Evolutionary conservation across 2,329 filamentous ascomycete species (phyloP), one percentile per base, ranked within the genome.

Genomic region (Polytolypa hystricis): DNA sequence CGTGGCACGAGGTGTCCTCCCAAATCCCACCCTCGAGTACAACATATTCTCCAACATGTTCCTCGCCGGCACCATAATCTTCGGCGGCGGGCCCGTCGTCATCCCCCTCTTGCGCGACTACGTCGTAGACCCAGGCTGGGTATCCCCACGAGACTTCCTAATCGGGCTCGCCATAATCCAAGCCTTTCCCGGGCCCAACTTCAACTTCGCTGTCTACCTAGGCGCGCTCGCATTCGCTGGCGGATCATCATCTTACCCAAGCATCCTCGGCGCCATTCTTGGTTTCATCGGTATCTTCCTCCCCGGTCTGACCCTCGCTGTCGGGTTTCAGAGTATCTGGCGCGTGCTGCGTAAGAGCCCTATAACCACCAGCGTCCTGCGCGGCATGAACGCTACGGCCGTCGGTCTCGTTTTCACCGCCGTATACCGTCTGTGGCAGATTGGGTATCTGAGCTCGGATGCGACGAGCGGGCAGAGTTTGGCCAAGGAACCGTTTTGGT

Each of bases 81-180:
- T 78, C 33, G 76, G 76, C 3, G 75, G 76, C 2, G 76, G 76
- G 0, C 76, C 76, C 0, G 75, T 79, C 0, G 76, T 80, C 0
- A 78, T 80, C 30, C 76, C 77, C 0, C 64, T 81, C 0, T 61
- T 80, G 1, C 64, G 74, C 12, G 69, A 76, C 23, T 64, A 64
- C 46, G 63, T 84, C 23, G 81, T 84, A 0, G 66, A 69, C 0
- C 75, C 79, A 16, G 75, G 76, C 5, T 85, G 79, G 79, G 79
- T 85, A 0, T 73, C 69, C 0, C 65, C 77, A 0, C 70, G 81
- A 3, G 78, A 85, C 51, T 84, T 85, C 51, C 62, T 85, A 0
- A 73, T 84, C 33, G 81, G 80, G 0, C 70, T 85, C 0, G 81
- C 80, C 5, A 67, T 85, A 36, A 78, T 76, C 12, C 80, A 85